Percentiles rank a stretch among this genome's conserved stretches.
Evolutionary conservation across 345 rosid genomes (phyloP).

Genomic region (Geranium brycei): DNA sequence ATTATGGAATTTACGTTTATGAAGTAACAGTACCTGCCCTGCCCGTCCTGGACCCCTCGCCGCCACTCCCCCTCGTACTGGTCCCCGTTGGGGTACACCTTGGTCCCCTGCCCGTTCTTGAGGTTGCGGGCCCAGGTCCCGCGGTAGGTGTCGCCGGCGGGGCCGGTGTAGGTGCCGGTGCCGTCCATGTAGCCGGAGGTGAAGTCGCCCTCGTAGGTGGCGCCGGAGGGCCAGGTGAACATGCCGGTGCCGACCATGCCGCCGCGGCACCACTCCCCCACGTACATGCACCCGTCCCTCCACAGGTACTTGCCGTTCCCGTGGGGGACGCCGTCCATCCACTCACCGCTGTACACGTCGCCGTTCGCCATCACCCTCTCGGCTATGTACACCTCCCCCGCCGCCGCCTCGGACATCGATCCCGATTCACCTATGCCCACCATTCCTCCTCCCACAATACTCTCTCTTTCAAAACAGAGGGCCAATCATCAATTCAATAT

Average conservation of each 20-base stretch:
- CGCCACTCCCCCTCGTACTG: conserved; percentile 50
- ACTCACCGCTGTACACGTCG: conserved; percentile 51
- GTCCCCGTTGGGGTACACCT: conserved; percentile 46
- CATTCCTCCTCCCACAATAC: no score
- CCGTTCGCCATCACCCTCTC: conserved; percentile 47
- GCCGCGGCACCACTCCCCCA: conserved; percentile 54
- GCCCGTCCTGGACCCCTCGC: conserved; percentile 44
- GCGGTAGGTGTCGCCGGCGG: conserved; percentile 44
- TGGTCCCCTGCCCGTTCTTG: conserved; percentile 55
- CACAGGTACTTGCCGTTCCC: conserved; percentile 61
- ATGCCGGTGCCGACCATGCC: conserved; percentile 47
- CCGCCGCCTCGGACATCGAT: conserved; percentile 42
- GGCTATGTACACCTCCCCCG: conserved; percentile 31
- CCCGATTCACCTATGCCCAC: conserved; percentile 10
- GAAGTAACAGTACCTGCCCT: no score
- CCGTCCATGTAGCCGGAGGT: conserved; percentile 57
- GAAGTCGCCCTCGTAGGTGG: conserved; percentile 60
- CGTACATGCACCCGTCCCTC: conserved; percentile 68
- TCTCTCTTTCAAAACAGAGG: no score
- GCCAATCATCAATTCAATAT: no score
- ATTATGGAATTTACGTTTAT: no score
- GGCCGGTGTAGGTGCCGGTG: conserved; percentile 44
- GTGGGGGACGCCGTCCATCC: conserved; percentile 37
- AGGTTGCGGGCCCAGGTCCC: conserved; percentile 45
- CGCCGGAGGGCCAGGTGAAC: conserved; percentile 71